Conservation (phyloP, 495 filamentous ascomycete genomes). For the Neurospora sp. region DNA sequence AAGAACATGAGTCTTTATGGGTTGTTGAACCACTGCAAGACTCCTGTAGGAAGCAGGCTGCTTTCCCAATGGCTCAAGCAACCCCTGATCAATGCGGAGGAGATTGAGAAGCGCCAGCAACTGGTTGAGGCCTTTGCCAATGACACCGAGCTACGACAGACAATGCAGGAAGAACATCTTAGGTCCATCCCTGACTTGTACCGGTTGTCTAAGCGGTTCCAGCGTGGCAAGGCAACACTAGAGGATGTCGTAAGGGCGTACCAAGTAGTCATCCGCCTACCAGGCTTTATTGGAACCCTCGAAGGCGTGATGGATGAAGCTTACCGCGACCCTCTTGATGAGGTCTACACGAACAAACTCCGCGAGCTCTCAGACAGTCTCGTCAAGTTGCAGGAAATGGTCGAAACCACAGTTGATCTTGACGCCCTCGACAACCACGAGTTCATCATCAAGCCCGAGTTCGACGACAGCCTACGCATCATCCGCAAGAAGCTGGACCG, state of each 20-base stretch:
- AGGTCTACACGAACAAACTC: slow-evolving; percentile 79
- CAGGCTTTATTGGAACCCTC: slow-evolving; percentile 78
- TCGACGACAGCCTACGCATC: slow-evolving; percentile 78
- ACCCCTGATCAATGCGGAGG: slow-evolving; percentile 81
- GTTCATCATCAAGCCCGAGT: slow-evolving; percentile 98
- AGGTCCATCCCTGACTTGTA: slow-evolving; percentile 92
- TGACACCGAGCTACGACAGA: slow-evolving; percentile 89
- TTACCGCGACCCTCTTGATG: slow-evolving; percentile 80
- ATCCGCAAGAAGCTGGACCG: slow-evolving; percentile 88
- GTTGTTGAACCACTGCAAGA: slow-evolving; percentile 95
- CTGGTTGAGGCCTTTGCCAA: slow-evolving; percentile 91
- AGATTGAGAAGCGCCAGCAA: slow-evolving; percentile 87
- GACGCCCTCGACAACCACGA: slow-evolving; percentile 95
- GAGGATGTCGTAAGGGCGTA: slow-evolving; percentile 95
- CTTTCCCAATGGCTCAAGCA: slow-evolving; percentile 97
- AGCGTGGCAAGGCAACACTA: slow-evolving; percentile 77
- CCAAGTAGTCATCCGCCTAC: slow-evolving; percentile 85
- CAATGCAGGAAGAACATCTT: slow-evolving; percentile 95
- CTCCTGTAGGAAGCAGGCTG: slow-evolving; percentile 80
- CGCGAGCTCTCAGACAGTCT: slow-evolving; percentile 65
- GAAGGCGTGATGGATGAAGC: slow-evolving; percentile 93
- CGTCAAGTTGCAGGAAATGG: slow-evolving; percentile 89
- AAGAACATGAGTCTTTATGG: slow-evolving; percentile 98
- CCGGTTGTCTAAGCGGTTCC: slow-evolving; percentile 86
- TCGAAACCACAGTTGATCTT: slow-evolving; percentile 95